Evolutionary conservation across 805 yeast species (phyloP).

Genomic region (Metschnikowia dekortorum): DNA sequence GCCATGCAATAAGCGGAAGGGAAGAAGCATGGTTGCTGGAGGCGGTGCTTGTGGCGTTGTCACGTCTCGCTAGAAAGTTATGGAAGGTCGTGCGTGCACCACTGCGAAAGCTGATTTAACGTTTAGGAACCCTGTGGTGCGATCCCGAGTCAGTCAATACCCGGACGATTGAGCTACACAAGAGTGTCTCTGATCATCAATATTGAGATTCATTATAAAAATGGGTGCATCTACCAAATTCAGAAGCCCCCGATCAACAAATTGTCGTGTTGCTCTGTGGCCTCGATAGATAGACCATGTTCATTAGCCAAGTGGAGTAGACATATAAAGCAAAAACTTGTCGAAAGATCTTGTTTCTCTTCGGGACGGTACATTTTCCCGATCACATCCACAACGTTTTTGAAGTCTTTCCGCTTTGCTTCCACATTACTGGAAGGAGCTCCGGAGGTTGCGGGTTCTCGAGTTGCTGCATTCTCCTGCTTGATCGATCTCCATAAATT

Average conservation of each 20-base stretch:
- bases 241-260: conserved; percentile 24
- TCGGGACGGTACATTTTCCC: conserved; percentile 50
- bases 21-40: not conserved
- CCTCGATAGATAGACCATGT: conserved; percentile 59
- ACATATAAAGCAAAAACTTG: conserved; percentile 83
- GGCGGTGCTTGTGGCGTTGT: conserved; percentile 1
- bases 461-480: conserved; percentile 11
- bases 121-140: not conserved
- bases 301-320: conserved; percentile 83
- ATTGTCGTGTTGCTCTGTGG: conserved; percentile 41
- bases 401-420: conserved; percentile 35
- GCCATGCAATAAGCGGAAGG: not conserved
- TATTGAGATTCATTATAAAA: not conserved
- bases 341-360: conserved; percentile 64
- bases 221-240: not conserved
- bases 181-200: not conserved
- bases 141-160: not conserved
- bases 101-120: not conserved
- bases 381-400: conserved; percentile 45
- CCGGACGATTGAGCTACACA: not conserved
- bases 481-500: conserved; percentile 65
- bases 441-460: conserved; percentile 1
- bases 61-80: conserved; percentile 1
- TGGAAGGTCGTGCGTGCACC: conserved; percentile 15
- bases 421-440: conserved; percentile 17